A percentile compares a stretch with the other conserved stretches of the same genome.
phyloP scores from a whole-genome alignment of 176 grass and related monocot genomes.

The Oryza coarctata region DNA sequence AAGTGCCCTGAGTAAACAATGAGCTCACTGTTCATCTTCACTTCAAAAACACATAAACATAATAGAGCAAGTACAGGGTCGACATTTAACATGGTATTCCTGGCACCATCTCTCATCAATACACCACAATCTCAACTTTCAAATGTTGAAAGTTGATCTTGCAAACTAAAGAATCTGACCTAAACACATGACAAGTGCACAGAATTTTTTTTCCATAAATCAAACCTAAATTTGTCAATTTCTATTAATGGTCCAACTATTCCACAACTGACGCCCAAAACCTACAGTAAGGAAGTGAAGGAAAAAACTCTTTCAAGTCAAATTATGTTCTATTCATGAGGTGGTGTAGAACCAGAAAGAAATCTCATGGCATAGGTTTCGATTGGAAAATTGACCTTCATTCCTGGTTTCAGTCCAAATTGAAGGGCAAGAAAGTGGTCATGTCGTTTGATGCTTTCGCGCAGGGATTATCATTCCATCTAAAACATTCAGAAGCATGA shows the following conservation, averaged over 20 bases:
- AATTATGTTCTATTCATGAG: not conserved
- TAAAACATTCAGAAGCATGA: constrained; percentile 24
- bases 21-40: too few species aligned
- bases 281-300: not conserved
- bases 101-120: too few species aligned
- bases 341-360: not conserved
- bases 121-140: too few species aligned
- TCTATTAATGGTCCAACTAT: constrained; percentile 89
- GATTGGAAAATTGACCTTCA: constrained; percentile 57
- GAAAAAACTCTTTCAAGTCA: not conserved
- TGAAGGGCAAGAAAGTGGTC: constrained; percentile 94
- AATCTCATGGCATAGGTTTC: not conserved
- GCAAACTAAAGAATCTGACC: not conserved
- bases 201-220: not conserved
- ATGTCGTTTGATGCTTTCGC: constrained; percentile 88
- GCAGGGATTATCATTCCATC: constrained; percentile 84
- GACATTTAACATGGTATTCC: too few species aligned
- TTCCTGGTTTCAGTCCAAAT: constrained; percentile 73
- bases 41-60: too few species aligned
- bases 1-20: too few species aligned
- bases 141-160: not conserved
- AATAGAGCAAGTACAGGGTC: too few species aligned
- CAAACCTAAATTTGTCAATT: constrained; percentile 85
- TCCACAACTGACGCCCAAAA: constrained; percentile 52
- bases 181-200: not conserved